Evolutionary conservation across 169 alveolate species (phyloP), one percentile per base, ranked within the genome.

Genomic region (Plasmodium vinckei): DNA sequence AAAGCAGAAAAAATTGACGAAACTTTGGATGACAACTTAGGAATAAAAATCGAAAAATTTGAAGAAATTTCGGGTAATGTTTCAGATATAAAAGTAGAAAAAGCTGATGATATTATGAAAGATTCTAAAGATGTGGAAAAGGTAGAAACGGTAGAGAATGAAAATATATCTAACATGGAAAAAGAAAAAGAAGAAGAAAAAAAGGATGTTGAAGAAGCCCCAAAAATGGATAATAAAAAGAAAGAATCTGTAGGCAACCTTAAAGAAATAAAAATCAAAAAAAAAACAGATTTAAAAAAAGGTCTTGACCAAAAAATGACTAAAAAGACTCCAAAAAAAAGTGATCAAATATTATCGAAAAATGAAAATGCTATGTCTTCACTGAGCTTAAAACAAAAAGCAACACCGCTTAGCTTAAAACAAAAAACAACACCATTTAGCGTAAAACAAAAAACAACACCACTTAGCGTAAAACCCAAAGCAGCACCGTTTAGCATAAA

Each of bases 261-360:
- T 19, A 68, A 68, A 70, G 89, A 79, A 56, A 23, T 69, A 17
- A 67, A 79, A 65, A 33, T 3, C 6, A 79, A 65, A 68, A 53
- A 44, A 64, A 79, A 79, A 79, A 33, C 17, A 10, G 82, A 75
- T 53, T 17, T 51, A 63, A 75, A 75, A 51, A 56, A 53, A 75
- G 65, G 61, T 12, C 25, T 44, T 17, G 88, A 57, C 47, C 64
- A 57, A 21, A 75, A 75, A 67, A 9, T 75, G 53, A 53, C 54
- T 27, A 75, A 61, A 63, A 75, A 46, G 44, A 51, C 33, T 17
- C 56, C 67, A 46, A 75, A 75, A 57, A 75, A 67, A 33, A 53
- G 47, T 15, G 88, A 57, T 49, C 63, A 75, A 42, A 42, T 51
- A 59, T 21, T 39, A 15, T 23, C 23, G 23, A 70, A 70, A 17